Evolutionary conservation across 768 basidiomycete species (phyloP), one percentile per base, ranked within the genome.

Genomic region (Boletus rubropictus): DNA sequence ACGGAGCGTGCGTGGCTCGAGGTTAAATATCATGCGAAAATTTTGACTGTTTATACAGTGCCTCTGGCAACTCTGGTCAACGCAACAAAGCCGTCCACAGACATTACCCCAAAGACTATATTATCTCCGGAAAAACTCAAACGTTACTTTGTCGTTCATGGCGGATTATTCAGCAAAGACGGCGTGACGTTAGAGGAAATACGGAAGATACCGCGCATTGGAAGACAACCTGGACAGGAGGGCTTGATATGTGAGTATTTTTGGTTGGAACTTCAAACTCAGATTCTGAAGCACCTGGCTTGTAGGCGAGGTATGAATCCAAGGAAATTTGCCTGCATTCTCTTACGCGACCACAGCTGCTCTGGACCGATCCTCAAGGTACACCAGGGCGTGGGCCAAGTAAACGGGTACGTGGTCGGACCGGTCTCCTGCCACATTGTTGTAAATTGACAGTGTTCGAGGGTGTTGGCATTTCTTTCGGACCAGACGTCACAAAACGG

Each of bases 291-390:
- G 46, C 27, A 17, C 45, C 34, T 31, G 55, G 4, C 21, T 34
- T 34, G 18, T 48, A 85, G 84, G 83, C 63, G 83, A 86, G 78
- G 84, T 86, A 72, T 49, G 42, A 48, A 47, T 50, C 36, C 21
- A 15, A 40, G 32, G 21, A 11, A 34, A 11, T n/a, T 10, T 20
- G 21, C 39, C 14, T 37, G 11, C 39, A 22, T 36, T 29, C 38
- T 42, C 55, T 48, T 44, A 57, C 32, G 36, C 34, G 38, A 51
- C 24, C 56, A 17, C 62, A 94, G 86, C 68, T 93, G 24, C 77
- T 98, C 14, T 97, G 95, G 94, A 95, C 93, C 4, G 95, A 98
- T 68, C 95, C 96, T 18, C 96, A 97, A 66, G 84, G 86, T 34
- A 59, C 71, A 33, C 82, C 82, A 10, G 96, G 96, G 21, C 82